Evolutionary conservation across 805 yeast genomes (phyloP).

Genomic region (Yarrowia keelungensis): DNA sequence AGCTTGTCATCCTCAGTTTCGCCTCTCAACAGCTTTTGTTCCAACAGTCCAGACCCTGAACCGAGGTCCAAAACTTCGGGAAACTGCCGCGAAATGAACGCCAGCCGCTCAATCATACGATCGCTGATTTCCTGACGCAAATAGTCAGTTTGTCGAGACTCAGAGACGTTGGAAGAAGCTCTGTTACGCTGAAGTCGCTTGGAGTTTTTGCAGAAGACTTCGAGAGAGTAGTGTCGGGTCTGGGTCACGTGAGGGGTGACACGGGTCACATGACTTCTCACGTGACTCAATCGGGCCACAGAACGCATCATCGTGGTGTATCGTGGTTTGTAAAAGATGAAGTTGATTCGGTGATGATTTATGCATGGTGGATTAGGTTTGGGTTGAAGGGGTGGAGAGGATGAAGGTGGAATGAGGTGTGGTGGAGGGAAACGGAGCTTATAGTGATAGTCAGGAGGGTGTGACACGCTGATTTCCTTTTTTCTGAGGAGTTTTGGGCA

Average conservation of each 20-base stretch:
- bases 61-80: constrained; percentile 73
- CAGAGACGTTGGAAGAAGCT: constrained; percentile 57
- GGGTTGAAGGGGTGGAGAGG: neutral
- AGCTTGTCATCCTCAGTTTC: constrained; percentile 57
- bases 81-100: constrained; percentile 72
- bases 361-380: neutral
- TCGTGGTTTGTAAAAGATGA: neutral
- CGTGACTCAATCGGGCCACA: too few relatives aligned
- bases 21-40: constrained; percentile 54
- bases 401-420: too few relatives aligned
- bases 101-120: constrained; percentile 75
- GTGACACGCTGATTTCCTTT: too few relatives aligned
- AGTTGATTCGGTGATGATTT: neutral
- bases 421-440: too few relatives aligned
- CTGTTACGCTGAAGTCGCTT: constrained; percentile 67
- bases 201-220: constrained; percentile 68
- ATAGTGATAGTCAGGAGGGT: too few relatives aligned
- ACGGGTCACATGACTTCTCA: neutral
- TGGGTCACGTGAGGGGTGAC: neutral
- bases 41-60: constrained; percentile 70
- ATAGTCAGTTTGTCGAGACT: constrained; percentile 69
- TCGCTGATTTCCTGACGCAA: constrained; percentile 75
- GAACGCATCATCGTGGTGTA: constrained; percentile 3
- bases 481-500: too few relatives aligned
- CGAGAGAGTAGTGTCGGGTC: constrained; percentile 38